These are phyloP conservation scores for Chrysoporthe austroafricana DNA, from an alignment of 2,329 filamentous ascomycete species.

Conservation along the genomic window DNA sequence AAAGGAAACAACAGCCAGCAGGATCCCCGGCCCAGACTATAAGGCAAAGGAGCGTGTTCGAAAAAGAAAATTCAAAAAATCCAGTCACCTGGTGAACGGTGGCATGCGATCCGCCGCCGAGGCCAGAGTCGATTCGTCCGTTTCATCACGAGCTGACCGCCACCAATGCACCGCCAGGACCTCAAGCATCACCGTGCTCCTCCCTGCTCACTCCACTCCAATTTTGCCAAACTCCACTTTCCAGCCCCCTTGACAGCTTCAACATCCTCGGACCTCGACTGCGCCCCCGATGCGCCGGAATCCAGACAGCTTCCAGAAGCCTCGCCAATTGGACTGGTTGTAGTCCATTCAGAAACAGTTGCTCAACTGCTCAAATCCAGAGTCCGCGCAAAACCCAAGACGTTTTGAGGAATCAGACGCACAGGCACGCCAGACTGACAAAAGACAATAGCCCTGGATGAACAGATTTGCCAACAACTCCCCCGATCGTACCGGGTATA, in stretches of 20 bases:
- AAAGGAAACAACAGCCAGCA: conserved; percentile 17
- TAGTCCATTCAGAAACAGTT: conserved; percentile 10
- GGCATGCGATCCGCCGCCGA: conserved; percentile 5
- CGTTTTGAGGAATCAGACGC: conserved; percentile 12
- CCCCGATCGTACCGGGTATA: conserved; percentile 22
- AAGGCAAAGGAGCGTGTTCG: conserved; percentile 25
- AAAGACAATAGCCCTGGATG: conserved; percentile 15
- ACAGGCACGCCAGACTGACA: conserved; percentile 25
- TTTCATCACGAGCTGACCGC: conserved; percentile 23
- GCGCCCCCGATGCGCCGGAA: conserved; percentile 20
- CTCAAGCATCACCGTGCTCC: conserved; percentile 22
- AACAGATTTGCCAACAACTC: conserved; percentile 27
- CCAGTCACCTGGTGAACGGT: conserved; percentile 3
- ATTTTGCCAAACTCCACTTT: conserved; percentile 29
- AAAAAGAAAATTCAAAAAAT: conserved; percentile 1
- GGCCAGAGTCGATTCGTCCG: conserved; percentile 9
- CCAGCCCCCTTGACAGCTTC: conserved; percentile 21
- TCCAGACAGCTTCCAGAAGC: conserved; percentile 17
- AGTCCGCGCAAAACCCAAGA: conserved; percentile 19
- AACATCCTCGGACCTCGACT: conserved; percentile 24
- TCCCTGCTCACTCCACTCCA: conserved; percentile 23
- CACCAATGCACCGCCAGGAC: conserved; percentile 25
- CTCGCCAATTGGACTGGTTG: conserved; percentile 17
- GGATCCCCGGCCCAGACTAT: conserved; percentile 19
- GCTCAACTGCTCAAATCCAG: conserved; percentile 23